Percentiles rank a stretch among this genome's conserved stretches.
Evolutionary conservation across 495 filamentous ascomycete genomes (phyloP).

Genomic region (Talaromyces liani): DNA sequence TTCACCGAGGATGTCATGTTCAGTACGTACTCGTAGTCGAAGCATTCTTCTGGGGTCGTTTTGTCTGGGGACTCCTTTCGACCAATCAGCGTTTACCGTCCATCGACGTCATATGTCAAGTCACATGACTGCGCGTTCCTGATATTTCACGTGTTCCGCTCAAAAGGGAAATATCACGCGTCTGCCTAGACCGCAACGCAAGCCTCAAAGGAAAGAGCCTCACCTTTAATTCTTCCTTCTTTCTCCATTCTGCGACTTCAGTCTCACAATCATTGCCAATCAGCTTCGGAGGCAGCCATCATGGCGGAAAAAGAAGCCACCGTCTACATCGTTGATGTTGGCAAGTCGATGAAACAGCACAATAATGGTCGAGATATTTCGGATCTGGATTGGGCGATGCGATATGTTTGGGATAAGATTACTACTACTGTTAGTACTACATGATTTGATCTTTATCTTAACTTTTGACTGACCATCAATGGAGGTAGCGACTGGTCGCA

Average conservation of each 20-base stretch:
- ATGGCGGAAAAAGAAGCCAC: conserved; percentile 96
- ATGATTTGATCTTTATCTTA: no score
- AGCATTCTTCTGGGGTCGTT: no score
- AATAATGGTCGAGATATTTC: conserved; percentile 67
- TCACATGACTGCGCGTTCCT: background rate
- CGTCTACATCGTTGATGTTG: conserved; percentile 86
- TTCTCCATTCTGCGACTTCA: background rate
- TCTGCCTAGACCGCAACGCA: conserved; percentile 1
- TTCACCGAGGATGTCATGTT: no score
- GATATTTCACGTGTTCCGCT: background rate
- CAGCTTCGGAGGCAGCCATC: conserved; percentile 3
- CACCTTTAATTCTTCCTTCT: background rate
- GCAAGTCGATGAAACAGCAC: conserved; percentile 70
- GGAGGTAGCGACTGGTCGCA: conserved; percentile 73
- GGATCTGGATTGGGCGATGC: conserved; percentile 84
- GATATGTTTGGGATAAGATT: conserved; percentile 95
- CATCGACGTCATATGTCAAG: background rate
- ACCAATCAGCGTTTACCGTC: background rate
- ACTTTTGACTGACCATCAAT: conserved; percentile 6
- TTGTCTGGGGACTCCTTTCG: background rate
- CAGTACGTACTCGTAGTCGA: no score
- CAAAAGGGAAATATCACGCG: conserved; percentile 1
- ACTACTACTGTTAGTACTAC: conserved; percentile 53
- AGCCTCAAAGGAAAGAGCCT: background rate
- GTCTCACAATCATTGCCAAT: background rate